Evolutionary conservation across 805 yeast genomes (phyloP).

Genomic region (Helenozyma rhizophorensis): DNA sequence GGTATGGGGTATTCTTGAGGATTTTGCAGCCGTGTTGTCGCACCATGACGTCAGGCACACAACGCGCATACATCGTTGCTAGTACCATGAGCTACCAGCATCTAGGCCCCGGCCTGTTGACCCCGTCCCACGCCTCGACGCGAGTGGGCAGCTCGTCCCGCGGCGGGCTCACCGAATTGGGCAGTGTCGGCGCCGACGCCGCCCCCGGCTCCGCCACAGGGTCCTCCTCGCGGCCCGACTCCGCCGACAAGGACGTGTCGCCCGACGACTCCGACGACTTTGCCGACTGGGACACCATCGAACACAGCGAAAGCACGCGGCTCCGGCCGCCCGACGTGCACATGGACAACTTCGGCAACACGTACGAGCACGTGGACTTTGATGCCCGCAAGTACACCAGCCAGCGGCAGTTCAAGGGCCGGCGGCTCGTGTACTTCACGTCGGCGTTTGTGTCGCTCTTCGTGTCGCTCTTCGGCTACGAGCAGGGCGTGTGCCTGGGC

Average conservation of each 20-base stretch:
- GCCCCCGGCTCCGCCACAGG: too few species aligned
- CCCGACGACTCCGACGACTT: conserved; percentile 9
- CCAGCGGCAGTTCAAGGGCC: conserved; percentile 34
- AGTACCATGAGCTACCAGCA: too few species aligned
- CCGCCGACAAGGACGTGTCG: background rate
- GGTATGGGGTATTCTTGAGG: too few species aligned
- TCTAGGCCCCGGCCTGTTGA: too few species aligned
- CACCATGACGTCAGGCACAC: too few species aligned
- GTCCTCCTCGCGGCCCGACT: background rate
- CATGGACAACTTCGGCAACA: conserved; percentile 30
- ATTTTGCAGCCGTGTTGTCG: too few species aligned
- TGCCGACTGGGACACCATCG: conserved; percentile 13
- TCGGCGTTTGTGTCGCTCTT: conserved; percentile 42
- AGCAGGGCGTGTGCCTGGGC: conserved; percentile 86
- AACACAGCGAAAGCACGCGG: conserved; percentile 7
- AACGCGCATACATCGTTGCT: too few species aligned
- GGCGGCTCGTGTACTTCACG: conserved; percentile 37
- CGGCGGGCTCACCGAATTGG: too few species aligned
- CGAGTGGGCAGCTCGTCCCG: too few species aligned
- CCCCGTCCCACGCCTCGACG: background rate
- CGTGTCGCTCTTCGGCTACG: conserved; percentile 30
- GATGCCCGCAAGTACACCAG: conserved; percentile 30
- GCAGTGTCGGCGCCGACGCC: too few species aligned
- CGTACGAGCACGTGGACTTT: conserved; percentile 34
- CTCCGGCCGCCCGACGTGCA: conserved; percentile 6